Base-by-base conservation (phyloP, 306 rosid species). In the Rubus idaeus region DNA sequence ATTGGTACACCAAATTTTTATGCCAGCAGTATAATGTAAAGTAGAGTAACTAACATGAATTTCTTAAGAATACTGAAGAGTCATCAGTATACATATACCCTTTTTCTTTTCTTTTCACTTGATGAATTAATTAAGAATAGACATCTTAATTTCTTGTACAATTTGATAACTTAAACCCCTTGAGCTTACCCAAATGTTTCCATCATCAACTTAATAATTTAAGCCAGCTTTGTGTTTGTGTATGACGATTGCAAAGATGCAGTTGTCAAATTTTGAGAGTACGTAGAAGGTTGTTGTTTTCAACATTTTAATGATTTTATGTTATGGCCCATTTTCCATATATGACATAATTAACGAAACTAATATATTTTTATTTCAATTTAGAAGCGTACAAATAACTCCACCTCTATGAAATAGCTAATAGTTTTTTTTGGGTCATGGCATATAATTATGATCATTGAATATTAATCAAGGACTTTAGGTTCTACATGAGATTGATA, bases 161-260 rank as follows among this genome's bases (percentile, higher is more conserved):
- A 14, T 61, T 61, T 61, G 67, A 61, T 61, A 61, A 30, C 67
- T 26, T 39, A 35, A 12, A 61, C 37, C 64, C 62, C 17, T 30
- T 11, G 41, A 26, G 16, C 41, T 26, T 30, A 6, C 7, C 67
- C 42, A 30, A 30, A 13, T 61, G 44, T 30, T 61, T 13, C 67
- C 67, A 61, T 61, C 67, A 61, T 35, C 42, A 61, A 30, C 10
- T 61, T 42, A 61, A 61, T 61, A 12, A 61, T 61, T 30, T 61
- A 30, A 30, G 67, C 44, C 67, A 60, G 65, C 67, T 61, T 61
- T 23, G 65, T 4, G n/a, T 11, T 4, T 26, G 30, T 30, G 18
- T 12, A 11, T 13, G 66, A 60, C 11, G 41, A 5, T 12, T 9
- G 39, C 8, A 30, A 8, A 56, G 10, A 2, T 56, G 67, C 67